Conservation (phyloP, 2,329 filamentous ascomycete genomes). For the Coniosporium uncinatum region DNA sequence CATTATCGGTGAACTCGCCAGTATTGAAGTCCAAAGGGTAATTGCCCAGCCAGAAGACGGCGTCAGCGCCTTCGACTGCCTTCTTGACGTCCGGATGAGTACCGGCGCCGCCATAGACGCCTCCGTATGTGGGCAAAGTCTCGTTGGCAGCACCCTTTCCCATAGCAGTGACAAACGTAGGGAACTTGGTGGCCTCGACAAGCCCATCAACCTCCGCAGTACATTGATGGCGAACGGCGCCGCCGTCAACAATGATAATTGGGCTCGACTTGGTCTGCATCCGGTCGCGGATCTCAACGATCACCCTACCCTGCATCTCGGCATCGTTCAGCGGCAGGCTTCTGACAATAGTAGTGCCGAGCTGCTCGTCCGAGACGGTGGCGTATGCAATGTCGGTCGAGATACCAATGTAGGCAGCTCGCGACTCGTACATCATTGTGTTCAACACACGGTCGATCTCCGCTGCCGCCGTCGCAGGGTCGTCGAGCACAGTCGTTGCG, state of each 20-base stretch:
- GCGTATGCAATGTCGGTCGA: conserved; percentile 76
- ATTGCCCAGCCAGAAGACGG: conserved; percentile 65
- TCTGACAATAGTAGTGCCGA: conserved; percentile 68
- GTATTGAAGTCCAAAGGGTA: conserved; percentile 79
- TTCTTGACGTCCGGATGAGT: conserved; percentile 60
- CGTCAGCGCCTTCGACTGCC: conserved; percentile 62
- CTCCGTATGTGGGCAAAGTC: conserved; percentile 67
- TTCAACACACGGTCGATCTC: conserved; percentile 75
- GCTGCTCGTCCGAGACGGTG: conserved; percentile 68
- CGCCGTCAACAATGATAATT: conserved; percentile 77
- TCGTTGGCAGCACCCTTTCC: conserved; percentile 84
- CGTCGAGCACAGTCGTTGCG: conserved; percentile 63
- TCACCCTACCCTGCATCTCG: conserved; percentile 76
- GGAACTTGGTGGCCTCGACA: conserved; percentile 66
- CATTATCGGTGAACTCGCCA: conserved; percentile 74
- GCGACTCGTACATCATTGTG: conserved; percentile 67
- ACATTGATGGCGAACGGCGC: conserved; percentile 69
- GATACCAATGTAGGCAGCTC: conserved; percentile 79
- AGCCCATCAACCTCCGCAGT: conserved; percentile 68
- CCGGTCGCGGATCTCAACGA: conserved; percentile 70
- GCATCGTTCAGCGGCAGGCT: conserved; percentile 57
- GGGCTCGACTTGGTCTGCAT: conserved; percentile 70
- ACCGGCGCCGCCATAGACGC: conserved; percentile 79
- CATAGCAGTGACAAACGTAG: conserved; percentile 87
- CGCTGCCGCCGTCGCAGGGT: conserved; percentile 62